A percentile compares a stretch with the other conserved stretches of the same genome.
phyloP scores from a whole-genome alignment of 768 basidiomycete genomes.

The Russula griseocarnosa region DNA sequence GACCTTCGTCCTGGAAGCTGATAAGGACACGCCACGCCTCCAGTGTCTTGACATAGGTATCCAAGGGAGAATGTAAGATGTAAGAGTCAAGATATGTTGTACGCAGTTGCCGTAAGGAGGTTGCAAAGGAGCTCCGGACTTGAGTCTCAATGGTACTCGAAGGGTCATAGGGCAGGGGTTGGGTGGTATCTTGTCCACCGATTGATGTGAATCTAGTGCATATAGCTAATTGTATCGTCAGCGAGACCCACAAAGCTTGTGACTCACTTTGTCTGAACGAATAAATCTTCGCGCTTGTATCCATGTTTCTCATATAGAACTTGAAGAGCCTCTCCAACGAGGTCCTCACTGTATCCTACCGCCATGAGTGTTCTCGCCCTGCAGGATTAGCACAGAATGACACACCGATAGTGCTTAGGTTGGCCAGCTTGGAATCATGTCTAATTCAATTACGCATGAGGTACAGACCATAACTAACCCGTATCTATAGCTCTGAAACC shows the following conservation, averaged over 20 bases:
- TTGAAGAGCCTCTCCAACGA: conserved; percentile 71
- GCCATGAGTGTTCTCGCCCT: neutral
- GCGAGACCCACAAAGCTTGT: neutral
- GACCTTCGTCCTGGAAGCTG: conserved; percentile 59
- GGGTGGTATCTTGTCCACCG: conserved; percentile 62
- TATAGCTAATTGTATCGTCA: neutral
- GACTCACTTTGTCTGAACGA: conserved; percentile 73
- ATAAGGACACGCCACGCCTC: conserved; percentile 67
- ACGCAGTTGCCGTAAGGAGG: conserved; percentile 62
- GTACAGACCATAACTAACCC: conserved; percentile 41
- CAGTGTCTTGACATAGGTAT: conserved; percentile 53
- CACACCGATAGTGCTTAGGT: conserved; percentile 66
- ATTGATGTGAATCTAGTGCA: conserved; percentile 63
- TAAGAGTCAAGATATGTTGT: conserved; percentile 76
- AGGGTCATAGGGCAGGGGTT: conserved; percentile 73
- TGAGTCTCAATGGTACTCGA: conserved; percentile 51
- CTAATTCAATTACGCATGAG: conserved; percentile 1
- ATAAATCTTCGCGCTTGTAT: conserved; percentile 65
- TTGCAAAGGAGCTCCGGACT: conserved; percentile 56
- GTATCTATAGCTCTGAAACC: conserved; percentile 84
- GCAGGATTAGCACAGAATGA: neutral
- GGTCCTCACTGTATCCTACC: conserved; percentile 43
- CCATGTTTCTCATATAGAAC: conserved; percentile 52
- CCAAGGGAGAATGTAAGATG: conserved; percentile 72
- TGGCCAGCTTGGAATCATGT: conserved; percentile 49